These are phyloP conservation scores for Powellomyces hirtus DNA, from an alignment of 192 early-diverging fungal genomes.

Conservation along the genomic window DNA sequence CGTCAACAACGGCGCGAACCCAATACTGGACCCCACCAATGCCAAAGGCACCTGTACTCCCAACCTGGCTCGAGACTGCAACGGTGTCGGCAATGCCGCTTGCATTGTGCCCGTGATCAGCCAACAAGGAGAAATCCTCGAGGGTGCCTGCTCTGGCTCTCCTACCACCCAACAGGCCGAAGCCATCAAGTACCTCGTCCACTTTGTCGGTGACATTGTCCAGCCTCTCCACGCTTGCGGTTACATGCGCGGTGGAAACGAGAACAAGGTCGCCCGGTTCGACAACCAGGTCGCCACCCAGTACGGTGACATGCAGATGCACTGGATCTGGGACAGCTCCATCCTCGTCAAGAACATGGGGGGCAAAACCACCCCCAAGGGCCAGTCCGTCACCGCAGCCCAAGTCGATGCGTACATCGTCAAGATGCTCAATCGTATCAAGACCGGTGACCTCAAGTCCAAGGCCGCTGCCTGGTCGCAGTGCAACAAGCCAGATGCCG, in stretches of 20 bases:
- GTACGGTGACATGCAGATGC: not conserved
- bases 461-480: conserved; percentile 14
- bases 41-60: conserved; percentile 3
- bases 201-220: conserved; percentile 4
- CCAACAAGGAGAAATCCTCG: not conserved
- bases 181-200: conserved; percentile 14
- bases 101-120: conserved; percentile 16
- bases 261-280: not conserved
- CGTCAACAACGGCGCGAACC: conserved; percentile 5
- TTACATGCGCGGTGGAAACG: conserved; percentile 29
- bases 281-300: not conserved
- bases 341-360: conserved; percentile 20
- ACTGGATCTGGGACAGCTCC: conserved; percentile 18
- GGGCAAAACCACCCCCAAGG: not conserved
- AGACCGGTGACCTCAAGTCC: conserved; percentile 17
- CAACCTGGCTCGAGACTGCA: conserved; percentile 6
- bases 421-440: conserved; percentile 19
- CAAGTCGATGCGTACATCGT: conserved; percentile 20
- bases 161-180: conserved; percentile 12
- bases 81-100: not conserved
- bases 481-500: conserved; percentile 26
- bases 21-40: conserved; percentile 8
- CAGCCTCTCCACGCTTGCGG: conserved; percentile 42
- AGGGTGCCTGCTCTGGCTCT: not conserved
- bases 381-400: not conserved